These are phyloP conservation scores for Venturia oleaginea DNA, from an alignment of 2,329 filamentous ascomycete species.

Conservation along the genomic window DNA sequence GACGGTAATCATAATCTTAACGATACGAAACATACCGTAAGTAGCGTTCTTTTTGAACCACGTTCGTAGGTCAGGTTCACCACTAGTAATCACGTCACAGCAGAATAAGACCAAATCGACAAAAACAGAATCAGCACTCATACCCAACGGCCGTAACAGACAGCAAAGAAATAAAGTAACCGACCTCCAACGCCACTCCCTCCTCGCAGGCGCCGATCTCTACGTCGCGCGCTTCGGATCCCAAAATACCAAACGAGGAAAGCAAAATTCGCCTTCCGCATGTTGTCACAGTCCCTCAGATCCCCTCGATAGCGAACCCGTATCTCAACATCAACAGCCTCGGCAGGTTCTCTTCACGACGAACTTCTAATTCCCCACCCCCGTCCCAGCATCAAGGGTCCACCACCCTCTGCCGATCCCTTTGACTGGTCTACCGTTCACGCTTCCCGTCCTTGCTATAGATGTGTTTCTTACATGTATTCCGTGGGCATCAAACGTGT, in stretches of 20 bases:
- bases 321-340: not conserved
- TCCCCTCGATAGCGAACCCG: not conserved
- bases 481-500: conserved; percentile 43
- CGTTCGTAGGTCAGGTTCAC: not conserved
- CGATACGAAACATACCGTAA: not conserved
- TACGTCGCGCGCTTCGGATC: conserved; percentile 30
- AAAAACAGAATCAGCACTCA: conserved; percentile 19
- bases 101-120: not conserved
- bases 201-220: conserved; percentile 41
- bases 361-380: conserved; percentile 27
- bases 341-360: conserved; percentile 38
- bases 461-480: conserved; percentile 44
- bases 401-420: conserved; percentile 6
- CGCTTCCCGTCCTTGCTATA: conserved; percentile 43
- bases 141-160: conserved; percentile 23
- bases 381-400: not conserved
- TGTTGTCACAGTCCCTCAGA: not conserved
- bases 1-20: not conserved
- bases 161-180: conserved; percentile 20
- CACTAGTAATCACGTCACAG: not conserved
- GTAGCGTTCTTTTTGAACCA: not conserved
- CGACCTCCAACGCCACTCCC: conserved; percentile 37
- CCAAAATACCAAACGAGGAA: not conserved
- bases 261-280: not conserved
- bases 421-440: conserved; percentile 21